Evolutionary conservation across 2,329 filamentous ascomycete genomes (phyloP), one percentile per base, ranked within the genome.

Genomic region (Aspergillus versicolor): DNA sequence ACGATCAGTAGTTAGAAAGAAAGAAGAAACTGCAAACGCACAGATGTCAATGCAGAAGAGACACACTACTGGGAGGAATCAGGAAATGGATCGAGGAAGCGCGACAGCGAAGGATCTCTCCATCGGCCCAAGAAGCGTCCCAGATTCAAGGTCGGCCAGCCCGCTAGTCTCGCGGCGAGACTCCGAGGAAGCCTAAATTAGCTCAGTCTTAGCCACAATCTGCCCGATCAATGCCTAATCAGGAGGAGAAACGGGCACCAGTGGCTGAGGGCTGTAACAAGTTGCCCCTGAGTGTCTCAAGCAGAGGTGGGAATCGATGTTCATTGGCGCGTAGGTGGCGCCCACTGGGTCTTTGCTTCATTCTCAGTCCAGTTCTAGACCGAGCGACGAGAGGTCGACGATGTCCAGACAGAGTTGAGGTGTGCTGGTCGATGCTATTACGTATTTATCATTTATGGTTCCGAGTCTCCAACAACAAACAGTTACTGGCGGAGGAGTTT

Each of bases 231-330:
- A 38, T 37, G 52, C 37, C 60, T 46, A 58, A 53, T 58, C 47
- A 48, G 37, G 54, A 58, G 42, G 24, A 43, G 21, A 32, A 27
- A 52, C 21, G 46, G 19, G 19, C 27, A 38, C 21, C 22, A 48
- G 48, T 55, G 57, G 61, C 60, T 62, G 50, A 58, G 61, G 54
- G 51, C 60, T 60, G 60, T 40, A 53, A 61, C 60, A 52, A 50
- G 21, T 62, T 59, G 58, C 58, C 62, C 62, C 62, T 62, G 61
- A 62, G 51, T 64, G 62, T 64, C 61, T 64, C 62, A 62, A 45
- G 50, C 34, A 34, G 42, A 21, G 52, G 15, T 34, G 17, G 41
- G 38, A 21, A 32, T 8, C 15, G 41, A 46, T 30, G 27, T 37
- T 57, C 30, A 62, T 63, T 61, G 58, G 60, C 22, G 21, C 12